Evolutionary conservation across 257 asterid species (phyloP), one percentile per base, ranked within the genome.

Genomic region (Striga asiatica): DNA sequence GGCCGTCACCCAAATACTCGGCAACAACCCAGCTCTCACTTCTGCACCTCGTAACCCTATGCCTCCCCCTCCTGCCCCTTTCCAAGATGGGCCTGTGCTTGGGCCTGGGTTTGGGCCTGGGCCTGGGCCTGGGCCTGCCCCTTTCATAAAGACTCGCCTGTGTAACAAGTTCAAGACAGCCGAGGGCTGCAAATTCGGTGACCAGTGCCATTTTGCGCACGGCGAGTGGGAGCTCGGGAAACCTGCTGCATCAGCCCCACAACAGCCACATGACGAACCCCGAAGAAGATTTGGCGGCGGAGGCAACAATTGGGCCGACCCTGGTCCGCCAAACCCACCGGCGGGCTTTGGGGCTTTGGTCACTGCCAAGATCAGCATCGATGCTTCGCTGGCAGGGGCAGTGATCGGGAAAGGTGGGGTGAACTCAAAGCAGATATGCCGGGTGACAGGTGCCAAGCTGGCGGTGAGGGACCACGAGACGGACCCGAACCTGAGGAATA

Each of bases 391-490:
- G 0, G 96, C 91, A 0, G 96, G 98, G 29, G 80, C 95, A 2
- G 84, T 89, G 56, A 89, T 89, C n/a, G 98, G 98, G 27, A 89
- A 80, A 80, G 82, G 85, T 6, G 98, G 98, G 18, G 91, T 75
- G 66, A 86, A 86, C 70, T 86, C 98, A 18, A 89, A 86, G 80
- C 91, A 83, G 80, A 86, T 89, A 3, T 79, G 91, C 66, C 70
- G 88, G 63, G 84, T 83, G 58, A 86, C 98, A 0, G 98, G 98
- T 11, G 91, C 67, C 14, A 89, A 80, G 68, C 62, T 89, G 24
- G 64, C 89, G 2, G 77, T 89, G 19, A 74, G 94, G 6, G 98
- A 89, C 5, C 92, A 86, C 28, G 96, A 89, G 61, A 61, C 72
- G 2, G 80, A 86, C 60, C 80, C 85, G 24, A 89, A 75, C 70